Evolutionary conservation across 169 alveolate genomes (phyloP), one percentile per base, ranked within the genome.

Genomic region (Plasmodium gallinaceum): DNA sequence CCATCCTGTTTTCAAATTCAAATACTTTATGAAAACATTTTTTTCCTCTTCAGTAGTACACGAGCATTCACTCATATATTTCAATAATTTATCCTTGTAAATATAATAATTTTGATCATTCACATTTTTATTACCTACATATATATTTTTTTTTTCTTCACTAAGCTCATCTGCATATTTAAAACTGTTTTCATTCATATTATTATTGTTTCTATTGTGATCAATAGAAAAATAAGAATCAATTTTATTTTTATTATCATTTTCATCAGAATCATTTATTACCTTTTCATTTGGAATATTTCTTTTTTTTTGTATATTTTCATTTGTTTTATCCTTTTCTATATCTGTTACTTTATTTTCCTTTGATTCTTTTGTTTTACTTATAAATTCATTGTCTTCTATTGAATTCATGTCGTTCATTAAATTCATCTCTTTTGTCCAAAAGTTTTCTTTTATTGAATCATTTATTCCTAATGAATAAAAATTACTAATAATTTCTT

Each of bases 1-100:
- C 92, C 92, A 86, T 52, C 62, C 88, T 9, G 86, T 71, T 58
- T 62, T 86, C 16, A 71, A 43, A 45, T 64, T 70, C 45, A 86
- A 10, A 46, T 70, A 86, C 57, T 70, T 22, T 3, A 71, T 20
- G 10, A 86, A 86, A 8, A 69, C n/a, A 16, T 14, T 16, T 61
- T 71, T 86, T 42, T 86, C 92, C 32, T 86, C 88, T 46, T 69
- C 88, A 18, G 52, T 71, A 1, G 76, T 71, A 64, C 43, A 69
- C 9, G 18, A 32, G 16, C 92, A 86, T 52, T 70, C 37, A 65
- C 71, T 86, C 88, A 86, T 58, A 22, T 72, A 86, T 52, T 73
- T 86, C 16, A 86, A 43, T 6, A 86, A 24, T 16, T 70, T 86
- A 24, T 86, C 76, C 61, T 60, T 69, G 20, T 71, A 70, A 2